Conservation (phyloP, 140 eudicot genomes). For the Senecio squalidus region DNA sequence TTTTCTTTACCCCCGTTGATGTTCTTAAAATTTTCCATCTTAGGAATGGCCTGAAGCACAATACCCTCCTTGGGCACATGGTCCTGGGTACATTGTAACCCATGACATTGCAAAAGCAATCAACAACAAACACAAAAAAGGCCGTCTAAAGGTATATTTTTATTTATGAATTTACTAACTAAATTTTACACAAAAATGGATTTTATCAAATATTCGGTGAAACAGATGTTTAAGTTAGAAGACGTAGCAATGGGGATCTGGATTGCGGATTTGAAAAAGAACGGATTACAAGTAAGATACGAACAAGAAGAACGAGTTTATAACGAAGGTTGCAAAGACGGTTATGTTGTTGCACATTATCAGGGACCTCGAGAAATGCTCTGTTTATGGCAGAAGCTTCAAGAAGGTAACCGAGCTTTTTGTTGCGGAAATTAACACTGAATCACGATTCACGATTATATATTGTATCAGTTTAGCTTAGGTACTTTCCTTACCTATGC, state of each 20-base stretch:
- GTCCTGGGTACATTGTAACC: constrained; percentile 90
- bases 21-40: not conserved
- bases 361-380: constrained; percentile 93
- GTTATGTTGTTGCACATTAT: constrained; percentile 88
- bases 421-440: constrained; percentile 73
- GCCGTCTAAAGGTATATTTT: constrained; percentile 54
- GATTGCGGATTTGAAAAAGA: constrained; percentile 68
- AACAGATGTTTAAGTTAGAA: constrained; percentile 87
- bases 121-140: constrained; percentile 56
- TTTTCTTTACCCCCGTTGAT: not conserved
- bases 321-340: constrained; percentile 81
- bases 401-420: constrained; percentile 62
- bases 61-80: constrained; percentile 97
- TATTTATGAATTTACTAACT: not conserved
- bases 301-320: constrained; percentile 64
- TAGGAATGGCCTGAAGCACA: constrained; percentile 80
- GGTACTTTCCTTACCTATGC: constrained; percentile 18
- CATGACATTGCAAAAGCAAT: constrained; percentile 73
- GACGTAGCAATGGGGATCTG: constrained; percentile 99
- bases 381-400: constrained; percentile 93
- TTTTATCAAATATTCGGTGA: no score
- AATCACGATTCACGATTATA: constrained; percentile 10
- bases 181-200: not conserved
- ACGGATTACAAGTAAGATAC: constrained; percentile 60
- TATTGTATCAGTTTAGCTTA: constrained; percentile 19